Base-by-base conservation (phyloP, 495 filamentous ascomycete genomes). In the Letharia columbiana region DNA sequence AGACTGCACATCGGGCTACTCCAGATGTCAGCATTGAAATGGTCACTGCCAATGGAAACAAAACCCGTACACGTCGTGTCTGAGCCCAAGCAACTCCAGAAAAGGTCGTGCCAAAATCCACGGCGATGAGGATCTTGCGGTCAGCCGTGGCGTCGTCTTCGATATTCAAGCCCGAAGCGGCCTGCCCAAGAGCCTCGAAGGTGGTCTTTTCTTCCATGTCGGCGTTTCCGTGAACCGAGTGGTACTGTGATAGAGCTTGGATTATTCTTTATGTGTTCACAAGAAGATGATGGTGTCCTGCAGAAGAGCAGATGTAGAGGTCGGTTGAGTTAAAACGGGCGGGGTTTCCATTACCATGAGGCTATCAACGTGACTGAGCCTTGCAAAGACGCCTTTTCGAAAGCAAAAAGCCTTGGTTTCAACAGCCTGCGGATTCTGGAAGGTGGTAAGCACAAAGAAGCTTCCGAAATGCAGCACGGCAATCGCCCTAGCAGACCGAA, bases 71-170 rank as follows among this genome's bases (percentile, higher is more conserved):
- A 63, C 71, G 67, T 45, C 69, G 71, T 41, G 72, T 74, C 66
- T 75, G 74, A 20, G 77, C 75, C 81, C 82, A 84, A n/a, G 81
- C 78, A 40, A 81, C 72, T 40, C 81, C 80, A 12, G 78, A 79
- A 60, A 76, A 82, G 0, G 81, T 83, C 28, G 80, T 82, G 0
- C 80, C 81, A 59, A 71, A 71, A 39, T 71, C 69, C 13, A 72
- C 66, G 8, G 69, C 69, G 44, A 72, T 71, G 42, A 72, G 67
- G 6, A 72, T 60, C 69, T 72, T 72, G 20, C 71, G 66, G 41
- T 72, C 71, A 18, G 70, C 62, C 31, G 63, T 60, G 20, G n/a
- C 58, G n/a, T 68, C 68, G 10, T 71, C 68, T n/a, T 50, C 52
- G 9, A 71, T 35, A 0, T 45, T 44, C 41, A 71, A 33, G 50